Percentiles rank a stretch among this genome's conserved stretches.
phyloP scores from a whole-genome alignment of 139 green algal genomes.

The Microglena sp. region DNA sequence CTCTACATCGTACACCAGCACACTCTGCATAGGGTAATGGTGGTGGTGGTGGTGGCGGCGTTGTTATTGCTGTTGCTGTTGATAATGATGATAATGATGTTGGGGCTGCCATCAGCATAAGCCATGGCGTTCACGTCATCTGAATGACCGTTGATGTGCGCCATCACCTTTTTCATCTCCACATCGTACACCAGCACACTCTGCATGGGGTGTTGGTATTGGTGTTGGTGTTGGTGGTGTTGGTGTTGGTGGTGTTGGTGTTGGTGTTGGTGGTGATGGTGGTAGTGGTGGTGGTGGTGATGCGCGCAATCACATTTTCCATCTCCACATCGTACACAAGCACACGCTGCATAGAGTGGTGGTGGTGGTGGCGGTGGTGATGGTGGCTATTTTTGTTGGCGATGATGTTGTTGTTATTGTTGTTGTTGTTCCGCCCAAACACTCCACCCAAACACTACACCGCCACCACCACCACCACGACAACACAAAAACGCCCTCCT shows the following conservation, averaged over 20 bases:
- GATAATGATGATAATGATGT: constrained; percentile 52
- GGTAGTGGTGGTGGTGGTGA: no score
- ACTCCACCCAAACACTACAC: neutral
- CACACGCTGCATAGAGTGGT: neutral
- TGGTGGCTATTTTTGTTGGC: no score
- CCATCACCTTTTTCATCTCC: constrained; percentile 24
- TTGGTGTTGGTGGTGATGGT: no score
- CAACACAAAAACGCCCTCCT: no score
- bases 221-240: no score
- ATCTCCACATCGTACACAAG: constrained; percentile 9
- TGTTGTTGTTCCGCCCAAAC: no score
- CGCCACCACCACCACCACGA: no score
- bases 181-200: constrained; percentile 76
- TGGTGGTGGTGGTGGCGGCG: neutral
- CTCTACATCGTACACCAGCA: constrained; percentile 8
- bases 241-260: no score
- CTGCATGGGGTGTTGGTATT: no score
- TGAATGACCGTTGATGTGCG: constrained; percentile 37
- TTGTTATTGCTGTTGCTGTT: constrained; percentile 86
- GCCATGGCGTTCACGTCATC: constrained; percentile 91
- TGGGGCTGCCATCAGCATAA: no score
- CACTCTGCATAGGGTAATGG: neutral
- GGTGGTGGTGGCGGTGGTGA: neutral
- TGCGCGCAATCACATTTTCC: no score
- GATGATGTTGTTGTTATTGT: no score